Percentiles rank a stretch among this genome's conserved stretches.
Evolutionary conservation across 2,329 filamentous ascomycete genomes (phyloP).

Genomic region (Penicillium brevicompactum): DNA sequence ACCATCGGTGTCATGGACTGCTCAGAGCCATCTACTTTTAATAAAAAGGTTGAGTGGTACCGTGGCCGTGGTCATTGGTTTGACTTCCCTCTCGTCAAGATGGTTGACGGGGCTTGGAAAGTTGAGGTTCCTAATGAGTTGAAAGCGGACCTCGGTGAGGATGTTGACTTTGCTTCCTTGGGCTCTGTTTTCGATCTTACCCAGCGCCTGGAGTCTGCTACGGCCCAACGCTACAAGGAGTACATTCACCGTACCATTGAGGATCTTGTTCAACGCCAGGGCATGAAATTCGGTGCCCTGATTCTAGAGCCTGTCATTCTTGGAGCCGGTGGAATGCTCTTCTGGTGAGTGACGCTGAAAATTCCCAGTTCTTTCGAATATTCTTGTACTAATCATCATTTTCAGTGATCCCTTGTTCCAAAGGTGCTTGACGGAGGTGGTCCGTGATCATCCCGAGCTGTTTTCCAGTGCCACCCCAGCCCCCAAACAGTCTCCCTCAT

Average conservation of each 20-base stretch:
- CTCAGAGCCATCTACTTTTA: conserved; percentile 74
- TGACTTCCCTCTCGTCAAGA: conserved; percentile 72
- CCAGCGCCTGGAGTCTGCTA: conserved; percentile 47
- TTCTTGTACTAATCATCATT: background rate
- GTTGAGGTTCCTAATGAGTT: conserved; percentile 60
- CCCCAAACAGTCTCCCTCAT: conserved; percentile 40
- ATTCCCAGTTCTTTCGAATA: too few relatives aligned
- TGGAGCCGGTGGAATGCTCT: conserved; percentile 80
- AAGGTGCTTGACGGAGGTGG: conserved; percentile 65
- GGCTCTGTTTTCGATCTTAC: conserved; percentile 63
- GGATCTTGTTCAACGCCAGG: conserved; percentile 55
- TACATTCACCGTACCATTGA: conserved; percentile 62
- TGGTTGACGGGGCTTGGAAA: conserved; percentile 67
- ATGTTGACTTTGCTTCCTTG: conserved; percentile 52
- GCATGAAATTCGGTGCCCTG: conserved; percentile 72
- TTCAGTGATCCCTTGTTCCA: conserved; percentile 81
- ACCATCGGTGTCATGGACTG: conserved; percentile 89
- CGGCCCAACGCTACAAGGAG: conserved; percentile 57
- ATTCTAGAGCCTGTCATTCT: conserved; percentile 80
- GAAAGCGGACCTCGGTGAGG: conserved; percentile 48
- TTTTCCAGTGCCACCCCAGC: conserved; percentile 45
- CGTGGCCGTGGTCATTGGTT: conserved; percentile 78
- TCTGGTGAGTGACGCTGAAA: conserved; percentile 59
- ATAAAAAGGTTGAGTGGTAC: conserved; percentile 87
- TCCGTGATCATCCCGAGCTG: conserved; percentile 61